Evolutionary conservation across 164 flowering plant species (phyloP).

Genomic region (Cinnamomum micranthum): DNA sequence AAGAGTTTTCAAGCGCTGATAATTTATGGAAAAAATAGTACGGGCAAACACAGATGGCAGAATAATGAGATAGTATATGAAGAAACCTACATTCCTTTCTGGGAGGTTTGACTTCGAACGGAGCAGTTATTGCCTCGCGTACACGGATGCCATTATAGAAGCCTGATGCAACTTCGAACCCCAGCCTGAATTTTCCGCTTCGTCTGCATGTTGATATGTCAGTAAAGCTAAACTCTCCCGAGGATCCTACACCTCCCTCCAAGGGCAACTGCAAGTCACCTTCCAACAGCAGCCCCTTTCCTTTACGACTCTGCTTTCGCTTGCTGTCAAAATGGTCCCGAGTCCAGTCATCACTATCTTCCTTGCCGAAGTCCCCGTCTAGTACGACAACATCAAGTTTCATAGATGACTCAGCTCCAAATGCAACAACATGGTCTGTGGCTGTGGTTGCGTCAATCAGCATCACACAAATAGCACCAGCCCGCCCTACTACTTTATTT

Average conservation of each 20-base stretch:
- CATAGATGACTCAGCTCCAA: constrained; percentile 68
- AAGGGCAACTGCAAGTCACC: constrained; percentile 78
- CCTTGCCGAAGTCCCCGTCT: constrained; percentile 88
- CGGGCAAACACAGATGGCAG: not conserved
- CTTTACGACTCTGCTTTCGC: constrained; percentile 70
- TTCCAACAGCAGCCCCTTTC: constrained; percentile 84
- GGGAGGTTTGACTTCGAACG: constrained; percentile 91
- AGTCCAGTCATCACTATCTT: not conserved
- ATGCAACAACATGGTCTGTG: constrained; percentile 56
- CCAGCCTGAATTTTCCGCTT: constrained; percentile 89
- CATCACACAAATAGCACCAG: constrained; percentile 67
- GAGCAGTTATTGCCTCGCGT: constrained; percentile 92
- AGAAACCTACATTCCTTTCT: constrained; percentile 79
- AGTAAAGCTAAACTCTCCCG: constrained; percentile 88
- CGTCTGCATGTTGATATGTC: constrained; percentile 98
- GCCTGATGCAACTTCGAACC: constrained; percentile 74
- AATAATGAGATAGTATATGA: not conserved
- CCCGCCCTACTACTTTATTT: constrained; percentile 91
- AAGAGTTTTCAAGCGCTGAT: too few relatives aligned
- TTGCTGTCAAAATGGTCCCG: not conserved
- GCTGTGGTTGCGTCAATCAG: constrained; percentile 69
- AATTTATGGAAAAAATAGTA: not conserved
- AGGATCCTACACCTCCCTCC: constrained; percentile 87
- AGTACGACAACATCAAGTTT: constrained; percentile 84
- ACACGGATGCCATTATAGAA: constrained; percentile 65